Base-by-base conservation (phyloP, 306 rosid species). In the Lathyrus tuberosus region DNA sequence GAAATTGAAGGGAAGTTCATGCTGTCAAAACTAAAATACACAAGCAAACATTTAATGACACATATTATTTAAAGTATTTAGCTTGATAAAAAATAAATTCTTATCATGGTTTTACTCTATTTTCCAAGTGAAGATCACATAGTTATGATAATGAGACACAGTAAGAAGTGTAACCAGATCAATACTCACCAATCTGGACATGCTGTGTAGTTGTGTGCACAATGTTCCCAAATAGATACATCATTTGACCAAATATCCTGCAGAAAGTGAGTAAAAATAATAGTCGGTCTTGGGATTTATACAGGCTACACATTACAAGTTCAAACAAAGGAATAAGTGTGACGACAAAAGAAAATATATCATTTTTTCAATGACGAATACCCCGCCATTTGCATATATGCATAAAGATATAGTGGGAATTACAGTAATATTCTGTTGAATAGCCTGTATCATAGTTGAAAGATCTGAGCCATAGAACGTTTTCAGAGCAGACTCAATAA, bases 211-310 rank as follows among this genome's bases (percentile, higher is more conserved):
- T 20, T 20, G 22, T 20, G 22, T 20, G 22, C 22, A 20, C 22
- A 20, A 20, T 20, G 22, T 1, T 20, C 22, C 22, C 22, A 20
- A 20, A 20, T 20, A 20, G 22, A 20, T 20, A 20, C 22, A 20
- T 20, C 22, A 20, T 20, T 20, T 20, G 22, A 20, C 22, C 22
- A 20, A 20, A 20, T 20, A 20, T 20, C 22, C 98, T 93, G 77
- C 75, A 78, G 66, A 86, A 30, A 69, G 62, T 31, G 5, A 75
- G 54, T 20, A 40, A 63, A 74, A 51, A 16, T 13, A 59, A 42
- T 40, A 18, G 60, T 63, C 52, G 68, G 71, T 43, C 24, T 40
- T 37, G 22, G 66, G 57, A 31, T 63, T 22, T 57, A 46, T 10
- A 60, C 20, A 52, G 38, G 26, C 40, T 57, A 28, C 9, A 26